Evolutionary conservation across 495 filamentous ascomycete species (phyloP).

Genomic region (Penicillium odoratum): DNA sequence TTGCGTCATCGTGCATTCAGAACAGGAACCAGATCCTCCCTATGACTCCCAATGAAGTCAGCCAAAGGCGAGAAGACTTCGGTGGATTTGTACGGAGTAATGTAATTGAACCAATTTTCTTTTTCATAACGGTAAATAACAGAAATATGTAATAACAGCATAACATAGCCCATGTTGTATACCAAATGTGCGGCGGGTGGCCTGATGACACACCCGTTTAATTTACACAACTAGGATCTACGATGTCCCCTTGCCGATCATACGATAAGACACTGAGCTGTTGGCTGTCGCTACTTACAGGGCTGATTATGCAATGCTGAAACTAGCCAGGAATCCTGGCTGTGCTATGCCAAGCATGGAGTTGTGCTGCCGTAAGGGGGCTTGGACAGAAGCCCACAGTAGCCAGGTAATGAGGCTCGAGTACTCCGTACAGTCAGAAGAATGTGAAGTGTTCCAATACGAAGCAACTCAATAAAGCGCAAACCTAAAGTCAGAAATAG

Average conservation of each 20-base stretch:
- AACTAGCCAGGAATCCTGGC: constrained; percentile 8
- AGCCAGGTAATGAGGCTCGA: background rate
- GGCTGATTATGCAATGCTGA: background rate
- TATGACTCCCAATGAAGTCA: background rate
- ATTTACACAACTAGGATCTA: background rate
- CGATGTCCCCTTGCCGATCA: background rate
- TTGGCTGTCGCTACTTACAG: background rate
- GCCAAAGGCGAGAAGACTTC: background rate
- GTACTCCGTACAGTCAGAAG: background rate
- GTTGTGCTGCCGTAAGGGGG: constrained; percentile 3
- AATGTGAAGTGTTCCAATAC: background rate
- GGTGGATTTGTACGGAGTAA: background rate
- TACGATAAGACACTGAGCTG: background rate
- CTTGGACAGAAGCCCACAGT: background rate
- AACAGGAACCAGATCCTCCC: background rate
- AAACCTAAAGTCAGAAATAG: background rate
- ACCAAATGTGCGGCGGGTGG: background rate
- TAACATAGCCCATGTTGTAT: background rate
- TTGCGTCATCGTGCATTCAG: background rate
- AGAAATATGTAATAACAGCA: background rate
- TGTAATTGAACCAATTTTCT: background rate
- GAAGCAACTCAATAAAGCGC: background rate
- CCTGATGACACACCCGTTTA: background rate
- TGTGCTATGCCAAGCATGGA: constrained; percentile 8
- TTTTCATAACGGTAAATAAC: background rate